Base-by-base conservation (phyloP, 1,284 basidiomycete species). In the Phaffia rhodozyma region DNA sequence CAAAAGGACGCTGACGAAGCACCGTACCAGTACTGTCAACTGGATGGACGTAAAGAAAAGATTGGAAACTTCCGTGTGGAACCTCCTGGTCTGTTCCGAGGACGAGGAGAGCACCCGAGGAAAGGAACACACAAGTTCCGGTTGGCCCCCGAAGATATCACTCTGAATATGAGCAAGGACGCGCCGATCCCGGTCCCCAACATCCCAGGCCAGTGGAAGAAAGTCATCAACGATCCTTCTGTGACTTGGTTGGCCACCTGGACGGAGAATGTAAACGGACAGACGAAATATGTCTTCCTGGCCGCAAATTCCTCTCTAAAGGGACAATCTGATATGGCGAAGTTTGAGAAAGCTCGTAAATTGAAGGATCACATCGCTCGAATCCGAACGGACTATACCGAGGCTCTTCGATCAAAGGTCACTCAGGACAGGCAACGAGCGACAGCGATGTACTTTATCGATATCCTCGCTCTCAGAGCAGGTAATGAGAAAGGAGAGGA, bases 401-500 rank as follows among this genome's bases (percentile, higher is more conserved):
- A 76, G n/a, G 89, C 93, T 66, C 78, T 97, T 61, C 88, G 83
- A 76, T 86, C 82, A 66, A 96, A 94, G 76, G 82, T 91, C 68
- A 97, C 91, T 87, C 87, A 85, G 11, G 87, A 89, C 68, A 85
- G 92, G 55, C 92, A 96, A 76, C 85, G 92, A 48, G 93, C 92
- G 9, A 97, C 92, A 0, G 88, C 92, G 16, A 89, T 97, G 84
- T 97, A 97, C 76, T 91, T 97, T 77, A 97, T 97, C 71, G 92
- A 97, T 77, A 83, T 84, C 70, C 82, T 96, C 32, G 93, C 92
- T 29, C 86, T 97, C 73, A 89, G 92, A 81, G 92, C 91, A 56
- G 92, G 92, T 72, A 97, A 97, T 76, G 93, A 97, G 77, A 97
- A 97, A 77, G 92, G 91, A 55, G 93, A 96, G 71, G 92, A 97